phyloP scores from a whole-genome alignment of 1,284 basidiomycete species.

The Mycosarcoma maydis region DNA sequence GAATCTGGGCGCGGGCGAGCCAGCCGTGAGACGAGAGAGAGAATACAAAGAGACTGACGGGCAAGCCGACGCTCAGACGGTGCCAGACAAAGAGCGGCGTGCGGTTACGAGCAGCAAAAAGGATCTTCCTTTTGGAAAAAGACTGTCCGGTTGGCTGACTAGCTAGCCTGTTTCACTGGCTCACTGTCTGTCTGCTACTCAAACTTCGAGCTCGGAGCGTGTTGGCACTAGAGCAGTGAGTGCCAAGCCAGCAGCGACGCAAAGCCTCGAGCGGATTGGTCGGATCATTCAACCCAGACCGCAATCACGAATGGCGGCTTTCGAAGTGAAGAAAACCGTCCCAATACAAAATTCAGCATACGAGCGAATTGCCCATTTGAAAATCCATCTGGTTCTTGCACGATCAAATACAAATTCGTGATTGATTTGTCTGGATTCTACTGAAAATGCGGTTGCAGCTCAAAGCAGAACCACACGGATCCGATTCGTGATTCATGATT shows the following conservation, averaged over 20 bases:
- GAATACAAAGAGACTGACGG: not conserved
- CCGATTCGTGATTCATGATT: slow-evolving; percentile 4
- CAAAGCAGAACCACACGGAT: slow-evolving; percentile 3
- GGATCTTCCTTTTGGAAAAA: not conserved
- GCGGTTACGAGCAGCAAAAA: not conserved
- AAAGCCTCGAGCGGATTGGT: slow-evolving; percentile 31
- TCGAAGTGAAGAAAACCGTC: slow-evolving; percentile 3
- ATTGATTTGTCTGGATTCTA: no score
- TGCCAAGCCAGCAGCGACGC: no score
- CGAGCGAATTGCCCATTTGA: not conserved
- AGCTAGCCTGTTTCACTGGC: no score
- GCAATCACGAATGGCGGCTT: slow-evolving; percentile 5
- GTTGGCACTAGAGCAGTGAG: slow-evolving; percentile 13
- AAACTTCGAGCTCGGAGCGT: not conserved
- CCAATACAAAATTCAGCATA: not conserved
- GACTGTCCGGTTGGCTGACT: no score
- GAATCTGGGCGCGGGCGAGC: slow-evolving; percentile 9
- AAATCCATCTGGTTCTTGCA: no score
- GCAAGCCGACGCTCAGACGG: slow-evolving; percentile 4
- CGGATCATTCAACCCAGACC: slow-evolving; percentile 18
- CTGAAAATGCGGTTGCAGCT: not conserved
- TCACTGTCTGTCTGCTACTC: not conserved
- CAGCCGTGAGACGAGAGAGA: slow-evolving; percentile 6
- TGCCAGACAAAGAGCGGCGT: not conserved
- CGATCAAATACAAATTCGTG: no score